These are phyloP conservation scores for Pseudozyma sp. DNA, from an alignment of 1,284 basidiomycete genomes.

Conservation along the genomic window DNA sequence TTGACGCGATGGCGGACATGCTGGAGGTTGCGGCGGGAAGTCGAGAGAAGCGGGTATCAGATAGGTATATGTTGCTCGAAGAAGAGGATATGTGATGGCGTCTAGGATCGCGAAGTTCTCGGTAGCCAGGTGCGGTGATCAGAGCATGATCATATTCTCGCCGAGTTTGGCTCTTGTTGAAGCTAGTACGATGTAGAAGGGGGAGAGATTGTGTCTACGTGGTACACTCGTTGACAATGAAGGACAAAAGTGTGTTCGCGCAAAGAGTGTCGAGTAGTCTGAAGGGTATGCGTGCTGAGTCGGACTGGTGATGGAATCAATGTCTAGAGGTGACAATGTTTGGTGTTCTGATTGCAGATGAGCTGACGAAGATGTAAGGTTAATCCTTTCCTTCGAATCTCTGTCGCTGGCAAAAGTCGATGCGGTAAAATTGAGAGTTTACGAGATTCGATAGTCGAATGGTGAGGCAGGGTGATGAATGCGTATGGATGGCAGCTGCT, in stretches of 20 bases:
- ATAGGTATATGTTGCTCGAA: neutral
- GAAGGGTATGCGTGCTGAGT: neutral
- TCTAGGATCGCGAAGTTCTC: neutral
- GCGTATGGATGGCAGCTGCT: conserved; percentile 1
- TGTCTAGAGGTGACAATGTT: too few species aligned
- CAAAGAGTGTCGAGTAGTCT: too few species aligned
- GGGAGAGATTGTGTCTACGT: too few species aligned
- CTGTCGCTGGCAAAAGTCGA: too few species aligned
- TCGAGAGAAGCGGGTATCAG: neutral
- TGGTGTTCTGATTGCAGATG: too few species aligned
- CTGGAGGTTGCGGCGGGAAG: neutral
- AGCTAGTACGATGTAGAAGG: neutral
- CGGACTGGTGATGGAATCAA: neutral
- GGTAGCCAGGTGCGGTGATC: neutral
- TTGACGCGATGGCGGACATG: conserved; percentile 41
- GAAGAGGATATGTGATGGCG: neutral
- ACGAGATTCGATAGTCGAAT: neutral
- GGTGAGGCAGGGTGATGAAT: neutral
- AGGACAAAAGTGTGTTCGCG: too few species aligned
- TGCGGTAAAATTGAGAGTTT: neutral
- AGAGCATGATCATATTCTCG: conserved; percentile 8
- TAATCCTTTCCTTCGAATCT: too few species aligned
- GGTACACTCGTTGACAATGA: too few species aligned
- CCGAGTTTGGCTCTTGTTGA: neutral
- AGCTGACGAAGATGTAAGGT: too few species aligned